Conservation (phyloP, 305 asterid species). For the Fraxinus floribunda region DNA sequence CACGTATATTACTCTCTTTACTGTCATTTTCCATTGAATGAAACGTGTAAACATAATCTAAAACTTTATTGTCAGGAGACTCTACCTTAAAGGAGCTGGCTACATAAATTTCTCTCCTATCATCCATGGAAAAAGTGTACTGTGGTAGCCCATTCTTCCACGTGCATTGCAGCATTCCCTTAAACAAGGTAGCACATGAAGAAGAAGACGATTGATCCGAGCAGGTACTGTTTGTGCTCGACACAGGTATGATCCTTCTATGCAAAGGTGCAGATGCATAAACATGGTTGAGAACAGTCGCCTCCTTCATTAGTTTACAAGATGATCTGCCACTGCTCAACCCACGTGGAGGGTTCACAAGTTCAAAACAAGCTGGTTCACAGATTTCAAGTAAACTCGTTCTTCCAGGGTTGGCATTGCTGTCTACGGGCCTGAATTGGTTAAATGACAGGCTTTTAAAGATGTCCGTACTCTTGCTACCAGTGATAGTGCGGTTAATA, state of each 20-base stretch:
- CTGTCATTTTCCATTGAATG: constrained; percentile 44
- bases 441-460: constrained; percentile 64
- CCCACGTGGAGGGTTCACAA: constrained; percentile 32
- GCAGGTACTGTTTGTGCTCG: constrained; percentile 64
- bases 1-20: constrained; percentile 39
- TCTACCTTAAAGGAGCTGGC: constrained; percentile 49
- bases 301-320: constrained; percentile 34
- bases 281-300: constrained; percentile 31
- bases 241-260: constrained; percentile 33
- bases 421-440: constrained; percentile 39
- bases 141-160: constrained; percentile 23
- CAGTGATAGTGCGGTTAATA: constrained; percentile 42
- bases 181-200: constrained; percentile 21
- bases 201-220: constrained; percentile 65
- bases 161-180: constrained; percentile 5
- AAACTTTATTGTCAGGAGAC: constrained; percentile 44
- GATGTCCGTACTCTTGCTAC: constrained; percentile 76
- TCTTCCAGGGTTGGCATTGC: constrained; percentile 22
- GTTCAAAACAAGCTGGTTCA: constrained; percentile 30
- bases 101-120: constrained; percentile 50
- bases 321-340: constrained; percentile 24
- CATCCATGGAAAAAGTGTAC: constrained; percentile 68
- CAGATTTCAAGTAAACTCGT: constrained; percentile 27
- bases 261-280: constrained; percentile 15
- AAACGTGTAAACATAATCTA: constrained; percentile 70